Evolutionary conservation across 345 rosid genomes (phyloP), one percentile per base, ranked within the genome.

Genomic region (Alliaria petiolata): DNA sequence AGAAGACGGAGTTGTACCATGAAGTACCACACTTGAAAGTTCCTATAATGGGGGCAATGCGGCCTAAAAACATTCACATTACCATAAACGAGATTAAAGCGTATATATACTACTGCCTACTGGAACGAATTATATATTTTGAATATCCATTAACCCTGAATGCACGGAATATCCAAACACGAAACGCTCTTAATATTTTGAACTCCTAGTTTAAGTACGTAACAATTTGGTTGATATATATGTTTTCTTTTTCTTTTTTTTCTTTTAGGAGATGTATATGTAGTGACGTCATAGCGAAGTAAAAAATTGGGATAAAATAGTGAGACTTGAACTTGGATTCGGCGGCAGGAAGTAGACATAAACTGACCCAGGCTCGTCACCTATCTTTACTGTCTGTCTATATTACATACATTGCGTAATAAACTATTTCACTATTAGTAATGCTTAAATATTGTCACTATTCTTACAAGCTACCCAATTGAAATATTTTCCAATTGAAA

Each of bases 311-410:
- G 22, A 45, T 3, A 44, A n/a, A n/a, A 47, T 28, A 20, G 63
- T 16, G 51, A 68, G 36, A 53, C 43, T 53, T n/a, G n/a, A n/a
- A n/a, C n/a, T n/a, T 61, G 74, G 71, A 76, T 76, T 46, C 47
- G 79, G 75, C 65, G 75, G 79, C 79, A 76, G 53, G 79, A 46
- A 69, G 71, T 62, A 56, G 66, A 76, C 71, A 76, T 19, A 69
- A 62, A 69, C 79, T 76, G 79, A 69, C 75, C 61, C 47, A 38
- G n/a, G n/a, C n/a, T n/a, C n/a, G n/a, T n/a, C 74, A 61, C 69
- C 51, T 14, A 36, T 62, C 44, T 76, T 45, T 47, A 62, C 60
- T 62, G 65, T 69, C 75, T 54, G 74, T 76, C 60, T 69, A 65
- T 62, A 20, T 36, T 62, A 35, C 64, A 75, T 53, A 53, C 74